Evolutionary conservation across 345 rosid species (phyloP), one percentile per base, ranked within the genome.

Genomic region (Combretum micranthum): DNA sequence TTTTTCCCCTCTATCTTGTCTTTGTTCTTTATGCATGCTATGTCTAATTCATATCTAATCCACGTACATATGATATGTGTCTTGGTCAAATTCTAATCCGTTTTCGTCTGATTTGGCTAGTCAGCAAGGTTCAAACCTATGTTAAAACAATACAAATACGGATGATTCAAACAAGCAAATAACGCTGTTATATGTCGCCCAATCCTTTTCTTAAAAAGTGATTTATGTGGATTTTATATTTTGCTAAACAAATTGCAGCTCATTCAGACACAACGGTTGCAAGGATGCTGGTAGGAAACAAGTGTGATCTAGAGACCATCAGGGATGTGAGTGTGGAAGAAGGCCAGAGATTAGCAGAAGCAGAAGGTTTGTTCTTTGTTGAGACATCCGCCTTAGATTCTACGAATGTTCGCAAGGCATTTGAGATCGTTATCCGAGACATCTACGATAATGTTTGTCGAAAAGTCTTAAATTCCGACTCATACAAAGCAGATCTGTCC

Each of bases 301-400:
- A 75, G 55, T 39, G 75, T 16, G 79, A 75, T 64, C 62, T 70
- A 61, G 72, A 66, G 56, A 57, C 53, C 43, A 67, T 70, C 32
- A 56, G 75, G 48, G 79, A 75, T 37, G 72, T 75, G 20, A 60
- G 64, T 32, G 47, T 47, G 26, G 72, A 70, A 19, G 79, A 75
- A 50, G 79, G 72, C 55, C 70, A 70, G 56, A 53, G 26, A 39
- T 59, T 75, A 20, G 75, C 79, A 3, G 72, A 75, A 64, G 69
- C 65, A 48, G 68, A 75, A 50, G 67, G 67, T 4, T 25, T 75
- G 46, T 70, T 70, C 65, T 75, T 75, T 67, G 64, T 75, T 15
- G 79, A 75, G 55, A 75, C 79, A n/a, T 75, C 79, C 9, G 79
- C 79, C 6, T 68, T 75, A 19, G 75, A 70, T 61, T 63, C 79